A percentile compares a stretch with the other conserved stretches of the same genome.
Conservation (phyloP, 805 yeast species). For the Saitoella complicata region DNA sequence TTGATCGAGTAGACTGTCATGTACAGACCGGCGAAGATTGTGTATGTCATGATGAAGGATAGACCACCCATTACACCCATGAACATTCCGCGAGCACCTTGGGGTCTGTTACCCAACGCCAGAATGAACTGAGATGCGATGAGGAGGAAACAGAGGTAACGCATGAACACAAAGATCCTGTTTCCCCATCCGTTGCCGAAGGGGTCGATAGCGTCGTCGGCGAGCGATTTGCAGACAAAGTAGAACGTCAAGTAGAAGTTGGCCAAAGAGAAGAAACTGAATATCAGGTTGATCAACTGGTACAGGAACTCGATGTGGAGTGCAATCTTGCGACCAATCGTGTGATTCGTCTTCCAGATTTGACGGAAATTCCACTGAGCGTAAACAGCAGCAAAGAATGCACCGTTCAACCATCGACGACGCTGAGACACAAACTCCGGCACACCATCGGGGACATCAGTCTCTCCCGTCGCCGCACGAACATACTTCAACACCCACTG, state of each 20-base stretch:
- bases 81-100: slow-evolving; percentile 61
- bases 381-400: slow-evolving; percentile 88
- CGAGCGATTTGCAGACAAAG: slow-evolving; percentile 77
- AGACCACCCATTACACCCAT: slow-evolving; percentile 53
- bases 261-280: slow-evolving; percentile 83
- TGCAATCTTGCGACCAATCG: slow-evolving; percentile 58
- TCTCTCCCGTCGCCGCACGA: slow-evolving; percentile 84
- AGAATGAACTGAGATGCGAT: slow-evolving; percentile 78
- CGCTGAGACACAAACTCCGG: slow-evolving; percentile 93
- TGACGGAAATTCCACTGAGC: slow-evolving; percentile 72
- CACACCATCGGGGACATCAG: slow-evolving; percentile 83
- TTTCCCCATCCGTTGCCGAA: slow-evolving; percentile 55
- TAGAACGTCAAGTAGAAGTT: slow-evolving; percentile 87
- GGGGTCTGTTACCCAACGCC: slow-evolving; percentile 95
- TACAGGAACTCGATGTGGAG: slow-evolving; percentile 79
- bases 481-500: slow-evolving; percentile 87
- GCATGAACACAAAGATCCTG: slow-evolving; percentile 69
- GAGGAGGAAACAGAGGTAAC: slow-evolving; percentile 67
- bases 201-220: slow-evolving; percentile 15
- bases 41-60: slow-evolving; percentile 65
- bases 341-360: slow-evolving; percentile 82
- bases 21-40: slow-evolving; percentile 65
- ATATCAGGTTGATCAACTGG: slow-evolving; percentile 62
- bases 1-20: slow-evolving; percentile 47
- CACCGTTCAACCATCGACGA: slow-evolving; percentile 97